Evolutionary conservation across 2,329 filamentous ascomycete species (phyloP), one percentile per base, ranked within the genome.

Genomic region (Exophiala aquamarina): DNA sequence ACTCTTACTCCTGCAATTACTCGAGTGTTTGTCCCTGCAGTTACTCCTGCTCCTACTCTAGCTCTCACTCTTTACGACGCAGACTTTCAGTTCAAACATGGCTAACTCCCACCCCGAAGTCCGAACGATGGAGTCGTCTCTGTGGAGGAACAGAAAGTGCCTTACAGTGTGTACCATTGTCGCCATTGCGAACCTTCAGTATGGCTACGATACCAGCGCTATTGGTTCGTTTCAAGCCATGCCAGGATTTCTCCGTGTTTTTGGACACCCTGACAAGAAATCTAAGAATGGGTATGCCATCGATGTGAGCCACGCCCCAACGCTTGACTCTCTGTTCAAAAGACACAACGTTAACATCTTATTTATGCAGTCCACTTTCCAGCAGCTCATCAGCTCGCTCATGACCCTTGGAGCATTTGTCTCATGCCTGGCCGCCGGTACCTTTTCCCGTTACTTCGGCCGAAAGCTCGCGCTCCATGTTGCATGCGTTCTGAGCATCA

Each of bases 401-500:
- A 71, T 72, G 68, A 69, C 66, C 1, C 58, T 72, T 5, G 70
- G 69, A n/a, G 67, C 68, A 9, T 70, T 72, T 46, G 59, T 66
- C 26, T 69, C 68, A 1, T 62, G 59, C 36, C 67, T 61, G 31
- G 17, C 18, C n/a, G n/a, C 37, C 21, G 44, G 44, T 19, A 8
- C 11, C 6, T 15, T 47, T 20, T 18, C 13, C 4, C 14, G 23
- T 29, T 15, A 42, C 7, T 53, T 77, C 23, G 73, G 74, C 10
- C 69, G 74, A 3, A 70, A 69, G 41, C 26, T 56, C 0, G 70
- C 70, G 42, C 63, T 78, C 9, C 72, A 68, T 60, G 35, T 69
- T 2, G 76, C 74, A 2, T 75, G 73, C 47, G 14, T 72, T 1
- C 60, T 76, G 6, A 77, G 75, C 53, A 69, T 66, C 50, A 61